phyloP scores from a whole-genome alignment of 805 yeast genomes.

The Isabelozyma gotoi region DNA sequence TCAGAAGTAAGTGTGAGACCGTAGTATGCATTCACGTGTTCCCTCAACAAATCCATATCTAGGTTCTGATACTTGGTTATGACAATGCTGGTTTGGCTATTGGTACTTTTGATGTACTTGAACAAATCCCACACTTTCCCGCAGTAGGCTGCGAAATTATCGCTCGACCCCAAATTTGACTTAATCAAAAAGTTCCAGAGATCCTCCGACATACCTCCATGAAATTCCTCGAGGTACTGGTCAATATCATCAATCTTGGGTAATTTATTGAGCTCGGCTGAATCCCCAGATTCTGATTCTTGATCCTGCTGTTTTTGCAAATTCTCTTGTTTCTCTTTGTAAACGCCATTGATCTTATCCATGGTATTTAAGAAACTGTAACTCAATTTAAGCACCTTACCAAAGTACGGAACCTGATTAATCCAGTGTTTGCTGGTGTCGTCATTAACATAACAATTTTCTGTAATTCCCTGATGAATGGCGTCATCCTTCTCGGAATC shows the following conservation, averaged over 20 bases:
- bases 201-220: not conserved
- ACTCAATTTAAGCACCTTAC: not conserved
- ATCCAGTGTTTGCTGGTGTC: not conserved
- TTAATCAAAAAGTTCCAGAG: constrained; percentile 16
- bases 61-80: constrained; percentile 15
- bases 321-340: not conserved
- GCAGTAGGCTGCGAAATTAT: constrained; percentile 18
- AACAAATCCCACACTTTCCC: constrained; percentile 24
- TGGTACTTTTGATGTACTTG: constrained; percentile 11
- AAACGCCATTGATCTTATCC: not conserved
- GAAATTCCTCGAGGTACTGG: not conserved
- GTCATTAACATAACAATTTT: no score
- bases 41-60: constrained; percentile 16
- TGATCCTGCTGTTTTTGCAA: not conserved
- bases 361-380: not conserved
- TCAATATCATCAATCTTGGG: not conserved
- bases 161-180: constrained; percentile 24
- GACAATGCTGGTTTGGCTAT: constrained; percentile 5
- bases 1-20: constrained; percentile 19
- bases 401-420: not conserved
- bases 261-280: not conserved
- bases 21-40: constrained; percentile 10
- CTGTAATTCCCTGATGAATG: no score
- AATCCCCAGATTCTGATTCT: no score
- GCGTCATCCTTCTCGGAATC: no score